These are phyloP conservation scores for Tolypocladium guangdongense DNA, from an alignment of 2,329 filamentous ascomycete species.

Conservation along the genomic window DNA sequence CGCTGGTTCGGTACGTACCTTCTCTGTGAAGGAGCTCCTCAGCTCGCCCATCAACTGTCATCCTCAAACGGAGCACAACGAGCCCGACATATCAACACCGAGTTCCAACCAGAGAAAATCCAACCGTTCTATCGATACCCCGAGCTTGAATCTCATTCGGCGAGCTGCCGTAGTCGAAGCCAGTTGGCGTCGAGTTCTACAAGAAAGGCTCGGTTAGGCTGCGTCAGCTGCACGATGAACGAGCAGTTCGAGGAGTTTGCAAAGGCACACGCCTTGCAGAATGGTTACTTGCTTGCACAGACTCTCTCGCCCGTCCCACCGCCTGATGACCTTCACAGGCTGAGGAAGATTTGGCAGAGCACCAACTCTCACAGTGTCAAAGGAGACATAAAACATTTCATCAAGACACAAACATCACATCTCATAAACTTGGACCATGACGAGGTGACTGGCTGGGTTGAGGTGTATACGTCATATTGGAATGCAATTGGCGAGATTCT, in stretches of 20 bases:
- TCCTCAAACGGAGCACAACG: background rate
- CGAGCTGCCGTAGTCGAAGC: background rate
- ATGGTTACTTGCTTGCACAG: slow-evolving; percentile 64
- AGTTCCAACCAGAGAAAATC: background rate
- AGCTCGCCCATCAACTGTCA: background rate
- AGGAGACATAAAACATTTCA: slow-evolving; percentile 61
- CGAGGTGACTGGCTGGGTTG: slow-evolving; percentile 73
- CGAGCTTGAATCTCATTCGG: background rate
- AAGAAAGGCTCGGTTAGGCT: background rate
- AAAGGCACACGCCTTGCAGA: slow-evolving; percentile 49
- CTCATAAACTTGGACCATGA: slow-evolving; percentile 46
- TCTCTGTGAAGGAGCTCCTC: background rate
- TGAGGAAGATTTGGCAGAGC: slow-evolving; percentile 60
- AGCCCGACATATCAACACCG: background rate
- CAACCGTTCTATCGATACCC: background rate
- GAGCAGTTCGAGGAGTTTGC: slow-evolving; percentile 63
- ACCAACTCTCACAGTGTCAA: slow-evolving; percentile 57
- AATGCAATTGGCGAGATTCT: slow-evolving; percentile 67
- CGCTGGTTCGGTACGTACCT: slow-evolving; percentile 5
- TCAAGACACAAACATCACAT: slow-evolving; percentile 47
- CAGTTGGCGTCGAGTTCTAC: background rate
- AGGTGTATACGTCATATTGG: slow-evolving; percentile 79
- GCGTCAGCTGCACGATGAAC: slow-evolving; percentile 45
- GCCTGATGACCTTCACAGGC: slow-evolving; percentile 47
- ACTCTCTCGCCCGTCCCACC: slow-evolving; percentile 64